Percentiles rank a stretch among this genome's conserved stretches.
phyloP scores from a whole-genome alignment of 108 stramenopile species.

The Conticribra guillardii region DNA sequence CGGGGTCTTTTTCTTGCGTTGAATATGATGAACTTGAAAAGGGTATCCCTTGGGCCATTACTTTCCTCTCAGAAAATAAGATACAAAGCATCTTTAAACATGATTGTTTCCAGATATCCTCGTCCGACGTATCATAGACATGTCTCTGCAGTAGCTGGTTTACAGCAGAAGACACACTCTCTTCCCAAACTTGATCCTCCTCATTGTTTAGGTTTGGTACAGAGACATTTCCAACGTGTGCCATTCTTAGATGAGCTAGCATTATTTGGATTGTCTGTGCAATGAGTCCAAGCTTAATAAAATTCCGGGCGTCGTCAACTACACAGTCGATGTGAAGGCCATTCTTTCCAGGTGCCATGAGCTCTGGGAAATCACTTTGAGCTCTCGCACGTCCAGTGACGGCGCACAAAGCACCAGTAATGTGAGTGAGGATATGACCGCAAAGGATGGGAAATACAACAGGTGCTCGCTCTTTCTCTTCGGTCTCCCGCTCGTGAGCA shows the following conservation, averaged over 20 bases:
- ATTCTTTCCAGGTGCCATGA: conserved; percentile 61
- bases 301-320: conserved; percentile 67
- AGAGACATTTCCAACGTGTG: background rate
- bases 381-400: conserved; percentile 73
- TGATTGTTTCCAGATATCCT: conserved; percentile 24
- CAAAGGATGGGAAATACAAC: conserved; percentile 78
- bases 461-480: conserved; percentile 56
- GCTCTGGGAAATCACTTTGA: conserved; percentile 65
- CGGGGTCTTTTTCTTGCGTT: conserved; percentile 1
- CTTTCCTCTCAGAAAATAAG: conserved; percentile 9
- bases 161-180: conserved; percentile 8
- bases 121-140: too few species aligned
- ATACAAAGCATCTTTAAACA: conserved; percentile 26
- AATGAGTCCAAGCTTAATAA: conserved; percentile 74
- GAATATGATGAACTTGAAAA: conserved; percentile 6
- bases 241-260: conserved; percentile 46
- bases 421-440: conserved; percentile 83
- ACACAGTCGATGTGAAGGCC: conserved; percentile 57
- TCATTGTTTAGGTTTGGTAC: conserved; percentile 4
- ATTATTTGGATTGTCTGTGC: conserved; percentile 77
- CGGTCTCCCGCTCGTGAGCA: conserved; percentile 17
- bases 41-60: background rate
- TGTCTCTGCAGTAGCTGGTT: too few species aligned
- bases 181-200: conserved; percentile 11
- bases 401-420: conserved; percentile 75